Evolutionary conservation across 768 basidiomycete species (phyloP).

Genomic region (Gautieria morchelliformis): DNA sequence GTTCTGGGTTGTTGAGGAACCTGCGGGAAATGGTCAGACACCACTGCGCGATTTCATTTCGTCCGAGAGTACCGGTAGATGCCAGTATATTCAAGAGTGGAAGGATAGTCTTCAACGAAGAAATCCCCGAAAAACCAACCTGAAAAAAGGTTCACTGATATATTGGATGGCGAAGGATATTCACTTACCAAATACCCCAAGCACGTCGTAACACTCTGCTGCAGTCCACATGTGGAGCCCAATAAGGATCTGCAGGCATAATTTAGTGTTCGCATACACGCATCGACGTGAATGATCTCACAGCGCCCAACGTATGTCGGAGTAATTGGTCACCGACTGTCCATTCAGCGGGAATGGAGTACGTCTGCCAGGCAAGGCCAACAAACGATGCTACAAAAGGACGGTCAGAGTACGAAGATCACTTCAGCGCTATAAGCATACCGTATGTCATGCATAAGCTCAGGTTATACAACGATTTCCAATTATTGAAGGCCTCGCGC

Average conservation of each 20-base stretch:
- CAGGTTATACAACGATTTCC: conserved; percentile 89
- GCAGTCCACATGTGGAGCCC: conserved; percentile 89
- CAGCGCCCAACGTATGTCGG: conserved; percentile 80
- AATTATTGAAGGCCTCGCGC: conserved; percentile 90
- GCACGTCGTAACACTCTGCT: conserved; percentile 81
- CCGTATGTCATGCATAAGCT: conserved; percentile 94
- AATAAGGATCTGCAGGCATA: conserved; percentile 53
- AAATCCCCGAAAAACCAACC: conserved; percentile 99
- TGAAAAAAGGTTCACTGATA: conserved; percentile 19
- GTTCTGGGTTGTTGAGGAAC: conserved; percentile 89
- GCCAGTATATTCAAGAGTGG: conserved; percentile 88
- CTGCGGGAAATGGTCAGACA: conserved; percentile 24
- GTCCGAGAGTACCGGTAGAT: conserved; percentile 70
- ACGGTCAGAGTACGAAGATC: background rate
- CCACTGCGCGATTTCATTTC: background rate
- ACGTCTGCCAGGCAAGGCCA: conserved; percentile 85
- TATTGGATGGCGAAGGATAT: background rate
- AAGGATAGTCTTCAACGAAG: conserved; percentile 89
- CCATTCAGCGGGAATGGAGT: conserved; percentile 76
- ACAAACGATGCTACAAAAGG: conserved; percentile 61
- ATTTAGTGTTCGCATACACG: background rate
- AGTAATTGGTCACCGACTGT: conserved; percentile 78
- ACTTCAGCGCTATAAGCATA: conserved; percentile 22
- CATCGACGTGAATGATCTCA: conserved; percentile 30
- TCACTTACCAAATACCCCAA: conserved; percentile 78